Percentiles rank a stretch among this genome's conserved stretches.
Conservation (phyloP, 495 filamentous ascomycete species). For the Xylaria scruposa region DNA sequence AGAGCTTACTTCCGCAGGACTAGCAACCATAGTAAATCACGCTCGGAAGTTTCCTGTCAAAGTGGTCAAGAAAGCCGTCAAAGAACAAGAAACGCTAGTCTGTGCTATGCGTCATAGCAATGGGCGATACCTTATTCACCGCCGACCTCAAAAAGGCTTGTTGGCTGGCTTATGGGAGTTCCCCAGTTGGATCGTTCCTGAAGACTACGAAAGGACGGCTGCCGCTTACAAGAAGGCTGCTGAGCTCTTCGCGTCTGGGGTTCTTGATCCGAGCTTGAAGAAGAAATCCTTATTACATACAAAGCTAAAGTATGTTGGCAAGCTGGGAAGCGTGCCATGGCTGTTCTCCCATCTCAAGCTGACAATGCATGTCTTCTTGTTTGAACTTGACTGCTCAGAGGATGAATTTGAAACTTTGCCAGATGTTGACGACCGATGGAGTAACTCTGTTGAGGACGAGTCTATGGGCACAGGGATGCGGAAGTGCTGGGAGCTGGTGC, state of each 20-base stretch:
- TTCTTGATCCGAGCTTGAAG: conserved; percentile 23
- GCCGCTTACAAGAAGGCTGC: conserved; percentile 37
- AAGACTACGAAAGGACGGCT: conserved; percentile 30
- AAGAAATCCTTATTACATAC: not conserved
- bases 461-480: conserved; percentile 59
- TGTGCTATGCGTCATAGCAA: conserved; percentile 47
- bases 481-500: conserved; percentile 52
- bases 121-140: conserved; percentile 48
- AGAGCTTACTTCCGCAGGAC: conserved; percentile 24
- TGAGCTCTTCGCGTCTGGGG: conserved; percentile 30
- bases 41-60: conserved; percentile 51
- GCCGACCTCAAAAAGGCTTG: conserved; percentile 51
- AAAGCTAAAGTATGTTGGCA: conserved; percentile 36
- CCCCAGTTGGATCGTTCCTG: conserved; percentile 45
- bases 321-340: conserved; percentile 53
- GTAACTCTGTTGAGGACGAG: conserved; percentile 41
- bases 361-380: conserved; percentile 55
- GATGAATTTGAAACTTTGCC: not conserved
- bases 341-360: conserved; percentile 55
- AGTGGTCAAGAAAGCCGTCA: conserved; percentile 48
- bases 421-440: conserved; percentile 39
- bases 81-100: conserved; percentile 52
- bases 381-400: conserved; percentile 36
- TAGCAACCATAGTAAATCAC: conserved; percentile 44
- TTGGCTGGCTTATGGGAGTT: conserved; percentile 56